Evolutionary conservation across 2,329 filamentous ascomycete species (phyloP), one percentile per base, ranked within the genome.

Genomic region (Malbranchea zuffiana): DNA sequence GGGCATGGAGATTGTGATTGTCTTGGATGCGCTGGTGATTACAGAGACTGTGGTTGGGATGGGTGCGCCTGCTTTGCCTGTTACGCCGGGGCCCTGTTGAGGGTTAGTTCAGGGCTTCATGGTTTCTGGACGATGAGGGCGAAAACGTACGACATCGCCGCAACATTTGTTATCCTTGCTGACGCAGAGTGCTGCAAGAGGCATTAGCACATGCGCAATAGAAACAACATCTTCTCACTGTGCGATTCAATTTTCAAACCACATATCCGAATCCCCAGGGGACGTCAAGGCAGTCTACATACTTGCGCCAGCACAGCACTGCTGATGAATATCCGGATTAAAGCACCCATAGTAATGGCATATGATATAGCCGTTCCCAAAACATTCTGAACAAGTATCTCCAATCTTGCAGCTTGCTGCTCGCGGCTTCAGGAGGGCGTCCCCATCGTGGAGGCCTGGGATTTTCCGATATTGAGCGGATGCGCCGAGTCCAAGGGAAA

Each of bases 321-420:
- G 37, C n/a, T 39, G 20, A 1, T 24, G 13, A 23, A 17, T 16
- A 10, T 17, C n/a, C 6, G 37, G 37, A 23, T 39, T 35, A 20
- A 27, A 39, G 12, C 37, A 39, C 3, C 30, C 37, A 10, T 27
- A 13, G 3, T 10, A 11, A 16, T 21, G 21, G 20, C 37, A 39
- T 10, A 39, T 39, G 5, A 39, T 16, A 20, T 29, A 19, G 7
- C 31, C 37, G 3, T 24, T 10, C n/a, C 37, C 37, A 29, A 27
- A 39, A 12, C 37, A 39, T n/a, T 39, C 31, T n/a, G 30, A 17
- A 24, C 37, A 39, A n/a, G 37, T 35, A 30, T 30, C 23, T 25
- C 10, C 10, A 3, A 8, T 25, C 10, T 8, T 25, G 12, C 23
- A 25, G 23, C 12, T 25, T n/a, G n/a, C n/a, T n/a, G n/a, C n/a